These are phyloP conservation scores for Musa troglodytarum DNA, from an alignment of 176 grass and related monocot species.

Conservation along the genomic window DNA sequence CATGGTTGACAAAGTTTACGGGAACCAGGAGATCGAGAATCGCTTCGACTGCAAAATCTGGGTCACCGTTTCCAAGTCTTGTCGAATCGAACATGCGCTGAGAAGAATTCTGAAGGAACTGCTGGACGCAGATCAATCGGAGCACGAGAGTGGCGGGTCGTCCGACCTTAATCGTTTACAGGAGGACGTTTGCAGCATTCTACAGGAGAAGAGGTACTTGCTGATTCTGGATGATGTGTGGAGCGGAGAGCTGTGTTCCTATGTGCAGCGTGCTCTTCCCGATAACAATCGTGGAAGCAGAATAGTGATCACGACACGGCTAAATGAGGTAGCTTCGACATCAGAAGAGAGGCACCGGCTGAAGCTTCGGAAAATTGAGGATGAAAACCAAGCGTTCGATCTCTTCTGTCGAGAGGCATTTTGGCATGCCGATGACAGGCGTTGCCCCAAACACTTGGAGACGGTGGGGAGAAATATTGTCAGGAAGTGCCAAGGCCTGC, in stretches of 20 bases:
- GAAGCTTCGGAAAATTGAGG: conserved; percentile 12
- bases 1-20: conserved; percentile 33
- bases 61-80: conserved; percentile 27
- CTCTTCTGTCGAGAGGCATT: conserved; percentile 41
- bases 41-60: conserved; percentile 18
- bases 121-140: too few species aligned
- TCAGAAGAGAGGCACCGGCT: conserved; percentile 22
- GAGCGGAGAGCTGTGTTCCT: neutral
- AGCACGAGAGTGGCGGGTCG: neutral
- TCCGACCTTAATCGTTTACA: neutral
- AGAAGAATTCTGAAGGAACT: conserved; percentile 1
- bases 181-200: neutral
- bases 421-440: conserved; percentile 1
- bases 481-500: conserved; percentile 35
- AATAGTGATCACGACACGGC: conserved; percentile 25
- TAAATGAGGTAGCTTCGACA: conserved; percentile 22
- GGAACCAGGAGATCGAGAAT: neutral
- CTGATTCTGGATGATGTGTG: conserved; percentile 45
- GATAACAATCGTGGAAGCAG: conserved; percentile 11
- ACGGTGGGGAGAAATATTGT: conserved; percentile 26
- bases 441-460: conserved; percentile 15
- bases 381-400: conserved; percentile 13
- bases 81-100: neutral
- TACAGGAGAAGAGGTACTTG: conserved; percentile 21
- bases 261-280: conserved; percentile 12